Evolutionary conservation across 345 rosid species (phyloP), one percentile per base, ranked within the genome.

Genomic region (Pseudoturritis turrita): DNA sequence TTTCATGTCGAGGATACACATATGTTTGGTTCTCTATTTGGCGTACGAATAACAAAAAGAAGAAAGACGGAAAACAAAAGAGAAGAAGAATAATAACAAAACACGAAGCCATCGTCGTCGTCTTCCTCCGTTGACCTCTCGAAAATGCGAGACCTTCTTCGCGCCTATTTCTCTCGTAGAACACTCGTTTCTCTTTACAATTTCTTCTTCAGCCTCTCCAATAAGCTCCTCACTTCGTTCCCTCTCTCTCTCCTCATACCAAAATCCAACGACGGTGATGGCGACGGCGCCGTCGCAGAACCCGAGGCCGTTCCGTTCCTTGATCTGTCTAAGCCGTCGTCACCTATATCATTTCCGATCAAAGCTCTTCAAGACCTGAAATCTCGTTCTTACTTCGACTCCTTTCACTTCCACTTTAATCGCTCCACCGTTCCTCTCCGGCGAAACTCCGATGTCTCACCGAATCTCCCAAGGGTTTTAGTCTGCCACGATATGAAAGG

Each of bases 401-500:
- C 94, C 35, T 93, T 93, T 73, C 98, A 89, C 76, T 93, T 79
- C 86, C 88, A 85, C 14, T 93, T 84, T 31, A 90, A 89, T 79
- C 79, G 58, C 17, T 79, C 90, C 47, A 72, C 80, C 1, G 87
- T 87, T n/a, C 79, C 86, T 75, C 92, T 86, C 56, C 76, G 65
- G 15, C 59, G 35, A 53, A 37, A 70, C 22, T 29, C 40, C 31
- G 71, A 70, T 10, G 52, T 6, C 10, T 67, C 78, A 31, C 81
- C 84, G 22, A 19, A 79, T 68, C 83, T 89, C 65, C 86, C 81
- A 0, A 80, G 97, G 84, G 65, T 83, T 51, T 76, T 93, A 79
- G 96, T 90, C 6, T 90, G 97, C 67, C 98, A 93, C 68, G 98
- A 90, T 52, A 71, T 90, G 88, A 69, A 86, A 51, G 94, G 91